These are phyloP conservation scores for Hypoxylon perforatum DNA, from an alignment of 495 filamentous ascomycete genomes.

Conservation along the genomic window DNA sequence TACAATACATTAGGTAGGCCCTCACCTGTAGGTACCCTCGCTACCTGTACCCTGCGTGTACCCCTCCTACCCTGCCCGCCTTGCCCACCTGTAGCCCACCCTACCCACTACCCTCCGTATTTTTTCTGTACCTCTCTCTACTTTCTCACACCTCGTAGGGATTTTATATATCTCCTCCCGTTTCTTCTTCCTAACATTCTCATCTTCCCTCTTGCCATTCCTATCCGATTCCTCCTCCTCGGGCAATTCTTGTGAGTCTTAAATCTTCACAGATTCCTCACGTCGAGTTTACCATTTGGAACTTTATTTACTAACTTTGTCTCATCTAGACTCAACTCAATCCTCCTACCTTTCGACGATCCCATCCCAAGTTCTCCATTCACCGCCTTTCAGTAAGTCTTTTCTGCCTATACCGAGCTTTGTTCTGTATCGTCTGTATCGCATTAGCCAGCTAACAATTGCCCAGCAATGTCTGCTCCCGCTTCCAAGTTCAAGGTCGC, in stretches of 20 bases:
- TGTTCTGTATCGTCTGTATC: background rate
- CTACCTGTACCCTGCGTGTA: too few species aligned
- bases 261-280: background rate
- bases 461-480: constrained; percentile 72
- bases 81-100: too few species aligned
- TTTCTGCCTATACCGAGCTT: background rate
- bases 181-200: constrained; percentile 17
- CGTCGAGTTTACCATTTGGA: background rate
- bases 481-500: constrained; percentile 97
- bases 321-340: constrained; percentile 12
- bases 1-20: too few species aligned
- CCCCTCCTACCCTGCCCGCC: too few species aligned
- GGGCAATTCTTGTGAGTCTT: constrained; percentile 21
- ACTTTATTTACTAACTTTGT: constrained; percentile 16
- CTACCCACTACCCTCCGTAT: too few species aligned
- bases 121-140: background rate
- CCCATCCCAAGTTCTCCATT: constrained; percentile 10
- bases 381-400: constrained; percentile 33
- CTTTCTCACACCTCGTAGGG: constrained; percentile 23
- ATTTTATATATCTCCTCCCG: constrained; percentile 28
- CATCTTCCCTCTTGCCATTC: constrained; percentile 6
- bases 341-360: constrained; percentile 14
- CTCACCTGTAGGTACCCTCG: too few species aligned
- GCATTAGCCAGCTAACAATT: constrained; percentile 15
- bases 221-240: constrained; percentile 16